These are phyloP conservation scores for Salvia sclarea DNA, from an alignment of 305 asterid genomes.

Conservation along the genomic window DNA sequence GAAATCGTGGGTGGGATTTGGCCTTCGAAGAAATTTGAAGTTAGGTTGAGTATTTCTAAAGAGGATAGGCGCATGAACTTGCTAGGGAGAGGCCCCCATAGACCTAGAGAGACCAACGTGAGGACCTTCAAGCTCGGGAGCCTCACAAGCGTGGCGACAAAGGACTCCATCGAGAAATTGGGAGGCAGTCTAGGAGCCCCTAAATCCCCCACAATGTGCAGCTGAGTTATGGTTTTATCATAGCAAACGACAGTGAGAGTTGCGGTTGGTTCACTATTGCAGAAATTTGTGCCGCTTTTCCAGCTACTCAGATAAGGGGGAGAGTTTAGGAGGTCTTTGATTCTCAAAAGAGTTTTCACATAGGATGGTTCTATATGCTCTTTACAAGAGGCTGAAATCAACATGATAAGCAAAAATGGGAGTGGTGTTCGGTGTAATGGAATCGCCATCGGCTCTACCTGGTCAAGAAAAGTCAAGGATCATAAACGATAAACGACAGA, in stretches of 20 bases:
- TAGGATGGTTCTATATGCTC: constrained; percentile 56
- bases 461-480: constrained; percentile 19
- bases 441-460: constrained; percentile 46
- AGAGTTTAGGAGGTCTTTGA: constrained; percentile 51
- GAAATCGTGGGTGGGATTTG: constrained; percentile 47
- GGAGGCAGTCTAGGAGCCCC: constrained; percentile 44
- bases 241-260: constrained; percentile 70
- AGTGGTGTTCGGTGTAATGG: constrained; percentile 20
- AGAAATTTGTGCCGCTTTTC: constrained; percentile 59
- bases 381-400: constrained; percentile 43
- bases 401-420: constrained; percentile 36
- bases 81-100: constrained; percentile 73
- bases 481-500: not conserved
- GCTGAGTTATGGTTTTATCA: constrained; percentile 67
- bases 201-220: constrained; percentile 62
- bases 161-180: constrained; percentile 71
- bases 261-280: constrained; percentile 55
- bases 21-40: constrained; percentile 70
- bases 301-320: constrained; percentile 51
- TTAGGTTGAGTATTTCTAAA: constrained; percentile 74
- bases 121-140: constrained; percentile 79
- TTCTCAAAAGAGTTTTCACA: constrained; percentile 50
- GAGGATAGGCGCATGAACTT: constrained; percentile 52
- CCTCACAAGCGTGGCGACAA: constrained; percentile 51
- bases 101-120: constrained; percentile 73